Evolutionary conservation across 441 rosid genomes (phyloP), one percentile per base, ranked within the genome.

Genomic region (Pelargonium fulgidum): DNA sequence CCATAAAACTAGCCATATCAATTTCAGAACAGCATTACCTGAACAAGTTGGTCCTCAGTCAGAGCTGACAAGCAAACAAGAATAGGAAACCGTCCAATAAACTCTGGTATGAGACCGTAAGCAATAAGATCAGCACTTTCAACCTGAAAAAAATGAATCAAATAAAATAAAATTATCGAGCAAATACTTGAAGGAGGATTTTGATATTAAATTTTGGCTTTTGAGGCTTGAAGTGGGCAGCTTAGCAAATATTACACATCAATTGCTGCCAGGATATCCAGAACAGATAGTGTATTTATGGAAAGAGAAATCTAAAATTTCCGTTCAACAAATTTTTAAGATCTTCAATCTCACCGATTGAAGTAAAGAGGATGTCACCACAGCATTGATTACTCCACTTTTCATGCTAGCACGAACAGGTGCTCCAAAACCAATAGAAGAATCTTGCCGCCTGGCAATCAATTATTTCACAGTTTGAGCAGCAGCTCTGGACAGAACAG

Each of bases 351-450:
- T 78, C 82, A 91, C 98, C 70, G 95, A 73, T 85, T 91, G 97
- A 65, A 93, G 88, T 81, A 93, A 84, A 75, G 96, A 88, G 13
- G 98, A 93, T 17, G 95, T 84, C 72, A 91, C 69, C 47, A 78
- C 81, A 68, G 97, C 89, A 85, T 81, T 79, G 62, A 84, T 87
- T 59, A 82, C 81, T 71, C 93, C 91, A 75, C 83, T 81, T 79
- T 90, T 88, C 96, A 93, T 91, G 80, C 81, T 93, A 73, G 96
- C 96, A 73, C 96, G 97, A 39, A 93, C 90, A 76, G 97, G 96
- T 76, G 96, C 97, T 78, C 98, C 96, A 79, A 93, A 93, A 70
- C 98, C 98, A 72, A 93, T 93, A 47, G 97, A 93, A 63, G 96
- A 85, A 79, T 88, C 97, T 81, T 91, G 96, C 44, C 91, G 89